phyloP scores from a whole-genome alignment of 139 green algal genomes.

The Chlorokybus atmophyticus region DNA sequence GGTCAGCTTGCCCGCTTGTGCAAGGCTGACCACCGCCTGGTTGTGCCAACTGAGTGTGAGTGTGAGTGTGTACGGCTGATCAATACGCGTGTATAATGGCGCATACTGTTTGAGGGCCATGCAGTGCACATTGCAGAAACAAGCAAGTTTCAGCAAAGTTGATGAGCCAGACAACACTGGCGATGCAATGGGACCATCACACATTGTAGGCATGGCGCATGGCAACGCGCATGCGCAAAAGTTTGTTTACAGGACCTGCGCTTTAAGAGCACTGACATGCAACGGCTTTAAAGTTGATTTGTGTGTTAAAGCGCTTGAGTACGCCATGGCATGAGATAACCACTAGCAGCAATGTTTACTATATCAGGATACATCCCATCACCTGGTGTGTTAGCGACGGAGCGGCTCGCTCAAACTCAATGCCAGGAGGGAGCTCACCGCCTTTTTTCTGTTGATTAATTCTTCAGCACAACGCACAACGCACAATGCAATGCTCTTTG shows the following conservation, averaged over 20 bases:
- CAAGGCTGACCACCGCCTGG: neutral
- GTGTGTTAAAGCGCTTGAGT: conserved; percentile 21
- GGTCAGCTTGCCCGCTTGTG: neutral
- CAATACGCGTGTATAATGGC: neutral
- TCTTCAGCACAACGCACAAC: neutral
- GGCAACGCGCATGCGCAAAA: neutral
- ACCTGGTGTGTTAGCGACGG: conserved; percentile 68
- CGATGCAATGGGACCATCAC: neutral
- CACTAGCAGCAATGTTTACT: too few relatives aligned
- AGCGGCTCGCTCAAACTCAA: conserved; percentile 51
- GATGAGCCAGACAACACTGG: neutral
- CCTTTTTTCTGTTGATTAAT: neutral
- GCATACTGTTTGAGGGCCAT: neutral
- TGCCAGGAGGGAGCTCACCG: neutral
- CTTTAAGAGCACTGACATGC: neutral
- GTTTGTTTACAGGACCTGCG: neutral
- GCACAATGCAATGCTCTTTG: neutral
- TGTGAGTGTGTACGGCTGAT: neutral
- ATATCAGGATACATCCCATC: conserved; percentile 34
- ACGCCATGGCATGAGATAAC: conserved; percentile 28
- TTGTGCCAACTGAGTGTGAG: neutral
- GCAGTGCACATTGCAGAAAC: neutral
- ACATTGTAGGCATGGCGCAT: neutral
- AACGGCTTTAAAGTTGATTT: conserved; percentile 17
- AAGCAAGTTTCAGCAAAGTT: conserved; percentile 1